phyloP scores from a whole-genome alignment of 306 rosid genomes.

The Medicago ruthenica region DNA sequence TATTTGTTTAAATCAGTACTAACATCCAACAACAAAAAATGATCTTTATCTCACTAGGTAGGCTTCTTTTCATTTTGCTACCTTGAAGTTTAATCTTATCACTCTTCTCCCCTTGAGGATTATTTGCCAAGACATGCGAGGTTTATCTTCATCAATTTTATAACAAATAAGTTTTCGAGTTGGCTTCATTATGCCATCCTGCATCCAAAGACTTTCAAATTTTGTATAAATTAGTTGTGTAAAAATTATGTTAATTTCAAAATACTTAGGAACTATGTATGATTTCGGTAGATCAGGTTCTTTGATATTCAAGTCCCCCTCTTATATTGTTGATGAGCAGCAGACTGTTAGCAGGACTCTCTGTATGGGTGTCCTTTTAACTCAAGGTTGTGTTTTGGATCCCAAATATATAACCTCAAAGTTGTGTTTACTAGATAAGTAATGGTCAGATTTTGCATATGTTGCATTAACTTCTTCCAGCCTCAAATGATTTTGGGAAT shows the following conservation, averaged over 20 bases:
- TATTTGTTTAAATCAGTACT: neutral
- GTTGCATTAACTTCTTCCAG: slow-evolving; percentile 5
- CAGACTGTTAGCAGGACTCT: neutral
- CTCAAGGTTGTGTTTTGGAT: neutral
- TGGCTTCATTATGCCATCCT: neutral
- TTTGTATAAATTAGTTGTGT: neutral
- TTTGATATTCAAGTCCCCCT: slow-evolving; percentile 18
- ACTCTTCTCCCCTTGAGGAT: neutral
- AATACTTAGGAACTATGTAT: neutral
- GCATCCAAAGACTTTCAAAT: neutral
- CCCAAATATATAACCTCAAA: neutral
- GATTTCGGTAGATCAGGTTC: neutral
- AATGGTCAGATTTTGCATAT: slow-evolving; percentile 2
- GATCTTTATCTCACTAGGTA: neutral
- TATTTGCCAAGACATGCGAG: neutral
- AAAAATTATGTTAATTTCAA: neutral
- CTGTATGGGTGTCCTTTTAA: neutral
- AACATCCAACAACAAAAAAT: neutral
- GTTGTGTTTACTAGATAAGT: neutral
- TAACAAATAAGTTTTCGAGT: neutral
- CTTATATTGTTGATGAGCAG: slow-evolving; percentile 16
- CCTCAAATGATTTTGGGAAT: neutral
- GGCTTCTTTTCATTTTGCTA: neutral
- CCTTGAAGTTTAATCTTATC: neutral
- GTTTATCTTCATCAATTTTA: neutral